A percentile compares a stretch with the other conserved stretches of the same genome.
These are phyloP conservation scores for Monsonia emarginata DNA, from an alignment of 441 rosid genomes.

Conservation along the genomic window DNA sequence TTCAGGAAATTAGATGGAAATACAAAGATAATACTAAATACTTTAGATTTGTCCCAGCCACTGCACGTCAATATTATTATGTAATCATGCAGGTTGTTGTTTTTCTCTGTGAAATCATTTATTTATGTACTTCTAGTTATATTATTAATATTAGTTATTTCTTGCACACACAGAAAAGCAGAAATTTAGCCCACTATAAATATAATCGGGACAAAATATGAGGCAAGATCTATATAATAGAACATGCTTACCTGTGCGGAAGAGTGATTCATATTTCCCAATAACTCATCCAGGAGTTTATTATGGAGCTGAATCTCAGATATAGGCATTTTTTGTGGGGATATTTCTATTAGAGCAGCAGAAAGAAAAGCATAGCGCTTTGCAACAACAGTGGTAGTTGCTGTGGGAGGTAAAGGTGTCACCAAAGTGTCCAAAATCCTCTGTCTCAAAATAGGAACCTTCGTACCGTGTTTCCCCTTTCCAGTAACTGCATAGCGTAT, in stretches of 20 bases:
- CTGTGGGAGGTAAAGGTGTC: constrained; percentile 69
- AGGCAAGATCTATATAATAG: neutral
- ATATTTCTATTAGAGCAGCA: constrained; percentile 80
- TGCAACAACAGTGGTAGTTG: constrained; percentile 76
- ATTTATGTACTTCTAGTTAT: neutral
- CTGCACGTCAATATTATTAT: neutral
- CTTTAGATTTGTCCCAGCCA: neutral
- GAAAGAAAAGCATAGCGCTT: constrained; percentile 94
- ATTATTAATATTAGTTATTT: neutral
- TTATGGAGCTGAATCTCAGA: constrained; percentile 66
- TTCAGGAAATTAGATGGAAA: neutral
- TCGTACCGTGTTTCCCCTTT: constrained; percentile 84
- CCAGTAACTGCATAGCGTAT: constrained; percentile 99
- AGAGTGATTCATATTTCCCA: constrained; percentile 85
- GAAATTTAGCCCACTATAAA: neutral
- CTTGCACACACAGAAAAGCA: neutral
- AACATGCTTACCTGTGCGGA: constrained; percentile 80
- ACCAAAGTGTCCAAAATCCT: constrained; percentile 74
- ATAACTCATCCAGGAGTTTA: constrained; percentile 66
- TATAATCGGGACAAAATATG: neutral
- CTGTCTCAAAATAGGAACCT: constrained; percentile 70
- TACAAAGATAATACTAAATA: neutral
- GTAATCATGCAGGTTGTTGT: neutral
- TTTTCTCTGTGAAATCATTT: neutral
- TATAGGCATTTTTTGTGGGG: constrained; percentile 76